These are phyloP conservation scores for Phytophthora constricta DNA, from an alignment of 352 stramenopile species.

Conservation along the genomic window DNA sequence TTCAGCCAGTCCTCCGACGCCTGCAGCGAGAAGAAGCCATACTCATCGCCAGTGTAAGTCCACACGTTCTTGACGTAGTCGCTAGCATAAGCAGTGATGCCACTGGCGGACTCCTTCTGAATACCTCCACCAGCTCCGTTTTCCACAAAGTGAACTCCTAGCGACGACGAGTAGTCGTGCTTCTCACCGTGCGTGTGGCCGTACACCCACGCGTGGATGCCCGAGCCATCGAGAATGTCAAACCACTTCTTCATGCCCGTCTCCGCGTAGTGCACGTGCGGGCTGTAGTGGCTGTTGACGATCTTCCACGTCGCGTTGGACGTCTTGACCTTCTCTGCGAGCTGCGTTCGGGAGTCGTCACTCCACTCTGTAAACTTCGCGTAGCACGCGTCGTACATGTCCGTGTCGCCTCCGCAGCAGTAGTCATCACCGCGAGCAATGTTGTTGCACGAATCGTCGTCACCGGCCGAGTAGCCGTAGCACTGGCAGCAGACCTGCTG, in stretches of 20 bases:
- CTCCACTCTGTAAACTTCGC: conserved; percentile 49
- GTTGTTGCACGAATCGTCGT: conserved; percentile 44
- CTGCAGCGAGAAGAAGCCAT: conserved; percentile 65
- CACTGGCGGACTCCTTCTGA: conserved; percentile 68
- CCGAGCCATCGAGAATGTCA: conserved; percentile 39
- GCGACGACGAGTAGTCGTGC: conserved; percentile 51
- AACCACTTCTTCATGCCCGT: conserved; percentile 49
- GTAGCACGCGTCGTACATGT: conserved; percentile 52
- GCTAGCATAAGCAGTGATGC: conserved; percentile 54
- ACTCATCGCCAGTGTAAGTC: conserved; percentile 64
- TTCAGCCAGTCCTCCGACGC: conserved; percentile 63
- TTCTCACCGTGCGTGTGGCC: conserved; percentile 64
- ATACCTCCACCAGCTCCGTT: conserved; percentile 77
- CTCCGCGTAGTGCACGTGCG: conserved; percentile 46
- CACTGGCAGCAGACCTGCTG: conserved; percentile 63
- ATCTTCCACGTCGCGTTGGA: conserved; percentile 62
- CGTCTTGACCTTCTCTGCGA: conserved; percentile 42
- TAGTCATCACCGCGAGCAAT: conserved; percentile 45
- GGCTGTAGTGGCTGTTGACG: conserved; percentile 67
- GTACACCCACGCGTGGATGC: conserved; percentile 45
- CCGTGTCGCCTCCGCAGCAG: conserved; percentile 46
- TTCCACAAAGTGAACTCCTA: conserved; percentile 71
- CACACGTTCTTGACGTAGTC: conserved; percentile 58
- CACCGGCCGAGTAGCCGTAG: conserved; percentile 49
- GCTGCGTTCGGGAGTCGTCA: conserved; percentile 46